These are phyloP conservation scores for Melampsora abietis-canadensis DNA, from an alignment of 1,284 basidiomycete genomes.

Conservation along the genomic window DNA sequence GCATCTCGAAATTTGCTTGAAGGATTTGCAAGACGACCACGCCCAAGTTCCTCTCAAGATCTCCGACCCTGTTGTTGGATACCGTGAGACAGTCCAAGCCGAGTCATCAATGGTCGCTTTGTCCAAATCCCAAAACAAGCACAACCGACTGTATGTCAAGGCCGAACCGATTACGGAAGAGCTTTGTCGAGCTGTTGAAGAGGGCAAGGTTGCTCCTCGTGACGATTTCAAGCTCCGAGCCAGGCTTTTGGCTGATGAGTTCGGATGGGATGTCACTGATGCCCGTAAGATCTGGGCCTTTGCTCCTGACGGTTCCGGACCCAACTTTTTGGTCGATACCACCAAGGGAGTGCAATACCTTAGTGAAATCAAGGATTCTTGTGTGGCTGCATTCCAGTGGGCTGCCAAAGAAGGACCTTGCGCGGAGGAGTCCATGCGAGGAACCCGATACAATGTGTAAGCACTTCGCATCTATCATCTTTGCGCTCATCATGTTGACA, in stretches of 20 bases:
- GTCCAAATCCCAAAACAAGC: conserved; percentile 99
- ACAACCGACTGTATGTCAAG: conserved; percentile 96
- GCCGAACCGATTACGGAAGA: conserved; percentile 91
- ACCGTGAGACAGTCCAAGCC: conserved; percentile 94
- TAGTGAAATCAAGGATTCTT: conserved; percentile 98
- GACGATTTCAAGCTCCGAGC: conserved; percentile 98
- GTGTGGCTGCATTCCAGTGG: conserved; percentile 99
- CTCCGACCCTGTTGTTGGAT: conserved; percentile 96
- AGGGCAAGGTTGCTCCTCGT: conserved; percentile 78
- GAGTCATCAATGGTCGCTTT: conserved; percentile 94
- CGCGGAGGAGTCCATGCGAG: conserved; percentile 97
- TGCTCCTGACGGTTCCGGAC: conserved; percentile 95
- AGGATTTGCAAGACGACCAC: conserved; percentile 99
- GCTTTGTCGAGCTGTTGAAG: conserved; percentile 86
- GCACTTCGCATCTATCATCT: conserved; percentile 71
- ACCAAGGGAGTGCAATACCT: conserved; percentile 97
- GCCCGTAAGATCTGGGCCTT: conserved; percentile 99
- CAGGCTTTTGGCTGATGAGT: conserved; percentile 91
- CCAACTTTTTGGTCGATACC: conserved; percentile 94
- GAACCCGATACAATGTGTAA: conserved; percentile 90
- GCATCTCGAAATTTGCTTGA: conserved; percentile 98
- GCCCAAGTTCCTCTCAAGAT: conserved; percentile 99
- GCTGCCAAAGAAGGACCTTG: conserved; percentile 96
- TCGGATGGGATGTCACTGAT: conserved; percentile 98
- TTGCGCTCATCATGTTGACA: not conserved